These are phyloP conservation scores for Yarrowia divulgata DNA, from an alignment of 805 yeast genomes.

Conservation along the genomic window DNA sequence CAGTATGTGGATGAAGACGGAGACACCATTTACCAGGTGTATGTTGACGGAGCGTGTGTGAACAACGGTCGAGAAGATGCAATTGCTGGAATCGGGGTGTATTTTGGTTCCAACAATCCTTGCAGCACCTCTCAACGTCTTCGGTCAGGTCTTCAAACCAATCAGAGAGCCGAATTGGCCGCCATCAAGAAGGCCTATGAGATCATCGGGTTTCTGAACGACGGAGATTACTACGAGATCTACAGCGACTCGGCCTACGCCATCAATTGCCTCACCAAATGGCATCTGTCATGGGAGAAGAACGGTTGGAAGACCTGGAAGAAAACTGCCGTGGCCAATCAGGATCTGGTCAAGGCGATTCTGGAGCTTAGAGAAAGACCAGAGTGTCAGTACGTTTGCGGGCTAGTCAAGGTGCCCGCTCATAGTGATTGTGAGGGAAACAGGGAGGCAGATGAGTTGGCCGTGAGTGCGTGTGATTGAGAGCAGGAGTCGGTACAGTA, in stretches of 20 bases:
- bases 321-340: not conserved
- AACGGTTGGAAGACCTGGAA: not conserved
- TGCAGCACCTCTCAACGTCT: not conserved
- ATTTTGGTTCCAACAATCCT: not conserved
- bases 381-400: not conserved
- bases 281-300: not conserved
- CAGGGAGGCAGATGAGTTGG: not conserved
- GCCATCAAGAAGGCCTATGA: not conserved
- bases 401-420: not conserved
- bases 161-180: not conserved
- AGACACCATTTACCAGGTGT: not conserved
- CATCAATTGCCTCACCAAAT: constrained; percentile 2
- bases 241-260: constrained; percentile 1
- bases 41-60: not conserved
- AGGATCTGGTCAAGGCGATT: not conserved
- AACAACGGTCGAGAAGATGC: not conserved
- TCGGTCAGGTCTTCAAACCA: not conserved
- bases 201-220: not conserved
- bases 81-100: not conserved
- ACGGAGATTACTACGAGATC: not conserved
- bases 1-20: not conserved
- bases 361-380: not conserved
- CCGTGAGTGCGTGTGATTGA: too few relatives aligned
- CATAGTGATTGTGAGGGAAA: not conserved
- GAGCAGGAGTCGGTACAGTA: too few relatives aligned